phyloP scores from a whole-genome alignment of 1,139 yeast species.

The Taphrina communis region DNA sequence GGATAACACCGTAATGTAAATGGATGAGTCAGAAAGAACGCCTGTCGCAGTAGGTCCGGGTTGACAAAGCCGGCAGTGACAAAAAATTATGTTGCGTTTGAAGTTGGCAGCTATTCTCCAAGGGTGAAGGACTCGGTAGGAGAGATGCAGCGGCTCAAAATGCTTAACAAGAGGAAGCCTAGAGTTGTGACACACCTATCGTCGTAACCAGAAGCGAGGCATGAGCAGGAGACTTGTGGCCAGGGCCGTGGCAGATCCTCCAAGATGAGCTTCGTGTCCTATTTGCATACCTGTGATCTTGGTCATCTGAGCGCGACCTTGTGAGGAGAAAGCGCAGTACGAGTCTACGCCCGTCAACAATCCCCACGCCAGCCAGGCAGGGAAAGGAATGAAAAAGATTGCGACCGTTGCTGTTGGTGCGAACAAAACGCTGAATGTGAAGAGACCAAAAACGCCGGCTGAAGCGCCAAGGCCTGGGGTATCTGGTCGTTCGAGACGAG shows the following conservation, averaged over 20 bases:
- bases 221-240: conserved; percentile 6
- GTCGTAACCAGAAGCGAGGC: conserved; percentile 26
- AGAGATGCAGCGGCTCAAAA: no score
- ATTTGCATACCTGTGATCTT: conserved; percentile 24
- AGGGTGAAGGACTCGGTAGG: no score
- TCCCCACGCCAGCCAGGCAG: conserved; percentile 40
- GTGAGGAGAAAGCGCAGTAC: conserved; percentile 23
- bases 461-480: conserved; percentile 34
- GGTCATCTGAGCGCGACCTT: conserved; percentile 22
- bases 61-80: no score
- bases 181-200: not conserved
- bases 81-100: no score
- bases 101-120: no score
- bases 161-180: no score
- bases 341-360: conserved; percentile 37
- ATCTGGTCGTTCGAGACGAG: conserved; percentile 8
- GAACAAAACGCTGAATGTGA: conserved; percentile 21
- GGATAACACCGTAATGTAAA: no score
- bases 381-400: conserved; percentile 37
- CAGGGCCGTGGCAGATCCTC: conserved; percentile 32
- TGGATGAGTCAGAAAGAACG: no score
- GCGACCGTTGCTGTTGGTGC: conserved; percentile 28
- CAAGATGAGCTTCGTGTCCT: conserved; percentile 39
- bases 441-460: conserved; percentile 37
- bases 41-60: no score